Base-by-base conservation (phyloP, 192 early-diverging fungal genomes). In the Coemansia sp. region DNA sequence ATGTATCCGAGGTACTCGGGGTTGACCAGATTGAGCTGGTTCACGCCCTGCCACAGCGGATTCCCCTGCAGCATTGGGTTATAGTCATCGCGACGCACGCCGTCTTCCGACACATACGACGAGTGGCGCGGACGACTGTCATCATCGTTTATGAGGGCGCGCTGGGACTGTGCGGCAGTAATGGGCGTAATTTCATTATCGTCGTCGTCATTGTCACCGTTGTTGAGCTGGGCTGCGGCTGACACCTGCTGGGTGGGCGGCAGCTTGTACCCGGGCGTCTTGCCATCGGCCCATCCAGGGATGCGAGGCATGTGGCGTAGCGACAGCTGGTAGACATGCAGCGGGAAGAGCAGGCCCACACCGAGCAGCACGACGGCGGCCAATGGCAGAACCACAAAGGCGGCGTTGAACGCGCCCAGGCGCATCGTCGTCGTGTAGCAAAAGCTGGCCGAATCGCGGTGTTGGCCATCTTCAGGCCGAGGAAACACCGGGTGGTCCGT, bases 401-500 rank as follows among this genome's bases (percentile, higher is more conserved):
- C 71, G 5, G 58, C 70, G 51, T 83, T 85, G 40, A 83, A 78
- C n/a, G n/a, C 12, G 27, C 65, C 70, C 4, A 45, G 39, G 59
- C 59, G 60, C 75, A 77, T 82, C 27, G 81, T 83, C 5, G 84
- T 83, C 8, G 77, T 84, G 51, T 85, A 85, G 66, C 84, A 85
- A 59, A 85, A 85, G 25, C 53, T 57, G 14, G 1, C 6, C 0
- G 76, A 67, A 24, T 64, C 65, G 46, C 79, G 75, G 22, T 59
- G 51, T 31, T 45, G 3, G 12, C 58, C 67, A 19, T 65, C 70
- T 4, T 53, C 51, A 1, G 68, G 29, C 6, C 40, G 8, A 20
- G 59, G 53, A 32, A 69, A 83, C 19, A 19, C 22, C 6, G 84
- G 84, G 27, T 42, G 45, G 64, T 85, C 84, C 11, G 46, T 56